Evolutionary conservation across 768 basidiomycete species (phyloP).

Genomic region (Calvatia gigantea): DNA sequence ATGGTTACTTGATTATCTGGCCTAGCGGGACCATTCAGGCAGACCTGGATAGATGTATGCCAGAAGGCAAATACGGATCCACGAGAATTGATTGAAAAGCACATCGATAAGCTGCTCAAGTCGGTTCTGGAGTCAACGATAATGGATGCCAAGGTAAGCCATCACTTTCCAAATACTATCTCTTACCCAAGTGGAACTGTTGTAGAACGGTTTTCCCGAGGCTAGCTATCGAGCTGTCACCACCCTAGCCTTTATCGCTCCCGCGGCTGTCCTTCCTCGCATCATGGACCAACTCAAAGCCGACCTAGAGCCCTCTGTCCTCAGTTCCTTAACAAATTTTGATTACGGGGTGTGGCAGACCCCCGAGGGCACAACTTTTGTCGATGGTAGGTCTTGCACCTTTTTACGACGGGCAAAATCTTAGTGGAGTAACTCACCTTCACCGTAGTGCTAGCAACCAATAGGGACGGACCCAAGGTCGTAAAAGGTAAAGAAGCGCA

Average conservation of each 20-base stretch:
- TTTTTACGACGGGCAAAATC: not conserved
- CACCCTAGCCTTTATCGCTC: slow-evolving; percentile 79
- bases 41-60: slow-evolving; percentile 81
- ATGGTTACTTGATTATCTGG: too few relatives aligned
- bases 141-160: slow-evolving; percentile 43
- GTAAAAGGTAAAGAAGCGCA: slow-evolving; percentile 86
- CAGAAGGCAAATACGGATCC: slow-evolving; percentile 71
- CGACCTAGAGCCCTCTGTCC: slow-evolving; percentile 59
- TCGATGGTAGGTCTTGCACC: slow-evolving; percentile 58
- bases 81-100: slow-evolving; percentile 46
- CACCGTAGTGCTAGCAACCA: slow-evolving; percentile 57
- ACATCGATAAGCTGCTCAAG: slow-evolving; percentile 47
- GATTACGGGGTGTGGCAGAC: slow-evolving; percentile 87
- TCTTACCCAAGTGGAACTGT: not conserved
- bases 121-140: slow-evolving; percentile 46
- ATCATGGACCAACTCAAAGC: slow-evolving; percentile 62
- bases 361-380: slow-evolving; percentile 73
- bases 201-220: slow-evolving; percentile 47
- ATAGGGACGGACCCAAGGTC: slow-evolving; percentile 46
- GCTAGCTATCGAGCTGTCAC: slow-evolving; percentile 74
- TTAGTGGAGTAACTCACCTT: not conserved
- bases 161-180: not conserved
- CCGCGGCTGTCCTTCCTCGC: slow-evolving; percentile 60
- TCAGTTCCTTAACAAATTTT: slow-evolving; percentile 62
- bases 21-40: slow-evolving; percentile 46